Evolutionary conservation across 352 stramenopile genomes (phyloP).

Genomic region (Globisporangium paroecandrum): DNA sequence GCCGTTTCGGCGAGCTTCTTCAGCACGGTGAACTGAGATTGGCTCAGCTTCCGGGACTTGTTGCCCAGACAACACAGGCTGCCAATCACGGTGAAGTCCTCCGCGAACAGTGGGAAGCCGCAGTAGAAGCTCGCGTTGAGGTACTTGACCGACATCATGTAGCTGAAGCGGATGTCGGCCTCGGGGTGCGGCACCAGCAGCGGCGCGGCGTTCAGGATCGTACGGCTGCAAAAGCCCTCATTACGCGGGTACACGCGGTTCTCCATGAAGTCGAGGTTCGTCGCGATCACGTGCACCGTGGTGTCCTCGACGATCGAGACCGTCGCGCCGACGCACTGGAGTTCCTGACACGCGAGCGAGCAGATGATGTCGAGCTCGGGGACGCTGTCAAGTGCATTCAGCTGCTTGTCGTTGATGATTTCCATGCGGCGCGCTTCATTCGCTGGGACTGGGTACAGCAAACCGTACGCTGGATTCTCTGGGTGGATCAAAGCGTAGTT

Average conservation of each 20-base stretch:
- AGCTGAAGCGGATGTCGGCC: slow-evolving; percentile 49
- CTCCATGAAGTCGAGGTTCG: slow-evolving; percentile 21
- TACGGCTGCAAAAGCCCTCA: slow-evolving; percentile 48
- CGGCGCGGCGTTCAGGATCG: slow-evolving; percentile 43
- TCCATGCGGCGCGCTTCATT: slow-evolving; percentile 35
- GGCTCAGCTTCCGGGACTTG: slow-evolving; percentile 12
- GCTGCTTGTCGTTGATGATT: slow-evolving; percentile 18
- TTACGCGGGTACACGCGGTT: slow-evolving; percentile 31
- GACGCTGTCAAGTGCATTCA: slow-evolving; percentile 31
- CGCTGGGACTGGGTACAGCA: slow-evolving; percentile 22
- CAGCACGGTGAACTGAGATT: slow-evolving; percentile 17
- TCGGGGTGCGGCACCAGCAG: slow-evolving; percentile 45
- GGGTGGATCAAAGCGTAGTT: no score
- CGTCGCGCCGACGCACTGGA: slow-evolving; percentile 34
- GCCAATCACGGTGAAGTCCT: slow-evolving; percentile 18
- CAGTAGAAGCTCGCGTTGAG: slow-evolving; percentile 26
- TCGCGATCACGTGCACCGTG: slow-evolving; percentile 34
- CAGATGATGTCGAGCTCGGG: slow-evolving; percentile 54
- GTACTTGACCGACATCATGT: slow-evolving; percentile 28
- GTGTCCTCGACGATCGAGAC: slow-evolving; percentile 45
- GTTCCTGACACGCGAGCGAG: slow-evolving; percentile 32
- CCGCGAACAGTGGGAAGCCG: slow-evolving; percentile 17
- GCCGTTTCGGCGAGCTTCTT: slow-evolving; percentile 14
- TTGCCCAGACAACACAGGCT: slow-evolving; percentile 19
- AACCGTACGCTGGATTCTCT: no score